phyloP scores from a whole-genome alignment of 2,329 filamentous ascomycete genomes.

The Pyrenochaeta sp. region DNA sequence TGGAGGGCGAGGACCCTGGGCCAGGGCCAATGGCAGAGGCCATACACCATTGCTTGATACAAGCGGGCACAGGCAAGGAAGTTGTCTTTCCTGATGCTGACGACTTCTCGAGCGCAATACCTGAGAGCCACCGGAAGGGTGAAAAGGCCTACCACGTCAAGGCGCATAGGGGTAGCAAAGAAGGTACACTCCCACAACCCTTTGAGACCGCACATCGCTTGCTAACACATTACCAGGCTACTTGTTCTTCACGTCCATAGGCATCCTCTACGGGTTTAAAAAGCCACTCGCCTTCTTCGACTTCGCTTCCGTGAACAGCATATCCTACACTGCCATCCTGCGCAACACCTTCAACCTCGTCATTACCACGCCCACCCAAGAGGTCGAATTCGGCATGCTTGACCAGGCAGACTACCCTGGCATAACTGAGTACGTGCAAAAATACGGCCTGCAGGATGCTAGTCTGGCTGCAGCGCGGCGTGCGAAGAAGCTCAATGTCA shows the following conservation, averaged over 20 bases:
- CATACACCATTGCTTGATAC: constrained; percentile 48
- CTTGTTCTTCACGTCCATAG: constrained; percentile 68
- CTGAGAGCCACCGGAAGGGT: constrained; percentile 68
- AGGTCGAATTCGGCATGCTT: constrained; percentile 72
- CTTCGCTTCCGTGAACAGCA: constrained; percentile 65
- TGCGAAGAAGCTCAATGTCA: constrained; percentile 67
- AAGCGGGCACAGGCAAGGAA: constrained; percentile 57
- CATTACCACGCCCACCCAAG: constrained; percentile 61
- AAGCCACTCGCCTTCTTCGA: constrained; percentile 71
- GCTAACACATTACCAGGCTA: constrained; percentile 58
- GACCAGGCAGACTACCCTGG: constrained; percentile 70
- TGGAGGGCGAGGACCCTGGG: constrained; percentile 55
- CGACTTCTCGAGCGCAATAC: constrained; percentile 68
- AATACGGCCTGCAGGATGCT: constrained; percentile 68
- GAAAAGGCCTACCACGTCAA: constrained; percentile 72
- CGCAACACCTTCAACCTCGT: constrained; percentile 73
- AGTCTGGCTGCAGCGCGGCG: constrained; percentile 68
- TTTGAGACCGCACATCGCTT: background rate
- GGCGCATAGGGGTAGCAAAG: constrained; percentile 70
- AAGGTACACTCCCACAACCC: constrained; percentile 57
- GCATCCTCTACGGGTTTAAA: constrained; percentile 72
- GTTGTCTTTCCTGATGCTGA: constrained; percentile 63
- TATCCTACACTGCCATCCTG: constrained; percentile 70
- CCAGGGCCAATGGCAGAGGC: constrained; percentile 56
- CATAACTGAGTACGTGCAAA: constrained; percentile 69